phyloP scores from a whole-genome alignment of 192 early-diverging fungal genomes.

The Coemansia sp. region DNA sequence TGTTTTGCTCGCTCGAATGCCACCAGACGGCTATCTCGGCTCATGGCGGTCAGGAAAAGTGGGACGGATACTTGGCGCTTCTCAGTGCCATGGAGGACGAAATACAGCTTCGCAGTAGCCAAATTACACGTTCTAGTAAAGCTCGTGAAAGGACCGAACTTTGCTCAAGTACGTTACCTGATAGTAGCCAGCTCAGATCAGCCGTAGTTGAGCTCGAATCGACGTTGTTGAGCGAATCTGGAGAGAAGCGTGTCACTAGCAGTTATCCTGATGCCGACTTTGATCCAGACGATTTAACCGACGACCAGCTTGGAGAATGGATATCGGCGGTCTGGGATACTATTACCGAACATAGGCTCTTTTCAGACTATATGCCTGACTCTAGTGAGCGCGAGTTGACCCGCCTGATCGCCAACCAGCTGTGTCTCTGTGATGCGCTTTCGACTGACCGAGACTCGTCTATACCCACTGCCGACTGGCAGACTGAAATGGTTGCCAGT shows the following conservation, averaged over 20 bases:
- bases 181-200: neutral
- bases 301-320: conserved; percentile 34
- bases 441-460: neutral
- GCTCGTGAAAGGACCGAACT: neutral
- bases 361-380: conserved; percentile 9
- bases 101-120: conserved; percentile 2
- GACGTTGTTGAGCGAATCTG: neutral
- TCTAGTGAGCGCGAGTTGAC: conserved; percentile 29
- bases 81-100: conserved; percentile 23
- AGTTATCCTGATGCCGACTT: conserved; percentile 16
- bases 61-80: conserved; percentile 25
- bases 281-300: conserved; percentile 30
- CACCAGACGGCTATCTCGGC: conserved; percentile 19
- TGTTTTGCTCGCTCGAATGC: conserved; percentile 37
- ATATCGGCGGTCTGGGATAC: conserved; percentile 32
- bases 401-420: conserved; percentile 26
- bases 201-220: neutral
- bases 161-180: neutral
- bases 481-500: neutral
- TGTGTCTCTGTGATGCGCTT: conserved; percentile 18
- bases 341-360: conserved; percentile 11
- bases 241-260: neutral
- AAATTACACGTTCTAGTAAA: neutral
- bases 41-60: conserved; percentile 26
- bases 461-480: neutral